Evolutionary conservation across 345 rosid genomes (phyloP).

Genomic region (Euphorbia lathyris): DNA sequence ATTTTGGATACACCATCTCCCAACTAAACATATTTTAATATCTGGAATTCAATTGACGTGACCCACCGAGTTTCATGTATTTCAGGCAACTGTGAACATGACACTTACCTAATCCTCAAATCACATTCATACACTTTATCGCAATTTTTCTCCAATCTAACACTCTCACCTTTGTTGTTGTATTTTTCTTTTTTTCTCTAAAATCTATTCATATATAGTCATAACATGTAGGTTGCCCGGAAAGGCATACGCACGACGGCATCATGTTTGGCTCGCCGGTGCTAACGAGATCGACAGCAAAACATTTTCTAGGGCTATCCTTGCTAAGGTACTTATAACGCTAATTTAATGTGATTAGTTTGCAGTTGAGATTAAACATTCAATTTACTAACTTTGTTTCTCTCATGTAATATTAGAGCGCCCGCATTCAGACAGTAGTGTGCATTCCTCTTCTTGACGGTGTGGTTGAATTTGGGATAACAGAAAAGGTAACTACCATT

Average conservation of each 20-base stretch:
- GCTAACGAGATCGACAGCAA: slow-evolving; percentile 90
- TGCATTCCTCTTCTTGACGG: slow-evolving; percentile 92
- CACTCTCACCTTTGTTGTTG: neutral
- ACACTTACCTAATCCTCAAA: neutral
- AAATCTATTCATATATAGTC: neutral
- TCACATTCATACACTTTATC: neutral
- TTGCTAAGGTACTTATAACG: slow-evolving; percentile 64
- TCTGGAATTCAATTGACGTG: neutral
- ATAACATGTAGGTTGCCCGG: slow-evolving; percentile 68
- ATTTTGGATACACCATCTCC: neutral
- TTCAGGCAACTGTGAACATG: neutral
- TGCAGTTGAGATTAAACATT: no score
- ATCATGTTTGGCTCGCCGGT: slow-evolving; percentile 82
- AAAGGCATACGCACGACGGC: slow-evolving; percentile 75
- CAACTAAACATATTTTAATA: no score
- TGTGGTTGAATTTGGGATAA: slow-evolving; percentile 79
- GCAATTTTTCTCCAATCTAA: neutral
- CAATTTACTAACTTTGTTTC: neutral
- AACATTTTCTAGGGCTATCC: slow-evolving; percentile 86
- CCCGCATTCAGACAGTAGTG: slow-evolving; percentile 79
- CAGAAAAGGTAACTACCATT: slow-evolving; percentile 48
- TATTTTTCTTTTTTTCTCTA: neutral
- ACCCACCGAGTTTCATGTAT: neutral
- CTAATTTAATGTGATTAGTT: neutral
- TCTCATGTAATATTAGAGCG: slow-evolving; percentile 41